A percentile compares a stretch with the other conserved stretches of the same genome.
These are phyloP conservation scores for Gaillardinia entomophila DNA, from an alignment of 805 yeast species.

Conservation along the genomic window DNA sequence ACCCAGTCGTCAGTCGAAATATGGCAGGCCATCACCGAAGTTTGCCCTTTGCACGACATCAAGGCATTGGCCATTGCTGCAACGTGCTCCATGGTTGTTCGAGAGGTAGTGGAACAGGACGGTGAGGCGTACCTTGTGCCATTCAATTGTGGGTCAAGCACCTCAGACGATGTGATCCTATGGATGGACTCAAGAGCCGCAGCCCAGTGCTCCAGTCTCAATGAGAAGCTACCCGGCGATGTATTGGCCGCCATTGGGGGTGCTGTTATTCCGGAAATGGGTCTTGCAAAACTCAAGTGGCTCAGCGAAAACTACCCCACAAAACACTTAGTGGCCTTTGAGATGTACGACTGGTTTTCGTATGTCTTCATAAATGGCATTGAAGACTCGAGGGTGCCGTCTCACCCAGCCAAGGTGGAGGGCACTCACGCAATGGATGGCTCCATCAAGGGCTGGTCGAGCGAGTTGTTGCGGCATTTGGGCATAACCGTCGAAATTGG, in stretches of 20 bases:
- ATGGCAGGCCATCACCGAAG: constrained; percentile 18
- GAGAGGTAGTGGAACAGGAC: constrained; percentile 11
- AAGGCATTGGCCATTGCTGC: constrained; percentile 41
- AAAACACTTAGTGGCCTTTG: constrained; percentile 34
- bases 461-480: constrained; percentile 13
- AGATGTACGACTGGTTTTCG: constrained; percentile 45
- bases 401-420: not conserved
- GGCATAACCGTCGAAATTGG: too few species aligned
- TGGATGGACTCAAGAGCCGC: constrained; percentile 56
- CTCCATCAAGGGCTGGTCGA: constrained; percentile 50
- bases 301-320: constrained; percentile 19
- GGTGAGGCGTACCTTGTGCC: constrained; percentile 23
- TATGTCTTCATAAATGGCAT: constrained; percentile 19
- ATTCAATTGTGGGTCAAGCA: constrained; percentile 10
- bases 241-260: constrained; percentile 33
- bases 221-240: constrained; percentile 14
- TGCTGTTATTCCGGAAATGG: constrained; percentile 51
- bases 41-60: constrained; percentile 9
- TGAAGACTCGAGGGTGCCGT: constrained; percentile 8
- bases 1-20: constrained; percentile 42
- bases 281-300: constrained; percentile 45
- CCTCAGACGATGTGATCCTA: constrained; percentile 39
- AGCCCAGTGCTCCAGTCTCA: constrained; percentile 24
- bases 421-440: constrained; percentile 44
- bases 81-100: constrained; percentile 55